Evolutionary conservation across 2,329 filamentous ascomycete species (phyloP).

Genomic region (Xylaria sp.): DNA sequence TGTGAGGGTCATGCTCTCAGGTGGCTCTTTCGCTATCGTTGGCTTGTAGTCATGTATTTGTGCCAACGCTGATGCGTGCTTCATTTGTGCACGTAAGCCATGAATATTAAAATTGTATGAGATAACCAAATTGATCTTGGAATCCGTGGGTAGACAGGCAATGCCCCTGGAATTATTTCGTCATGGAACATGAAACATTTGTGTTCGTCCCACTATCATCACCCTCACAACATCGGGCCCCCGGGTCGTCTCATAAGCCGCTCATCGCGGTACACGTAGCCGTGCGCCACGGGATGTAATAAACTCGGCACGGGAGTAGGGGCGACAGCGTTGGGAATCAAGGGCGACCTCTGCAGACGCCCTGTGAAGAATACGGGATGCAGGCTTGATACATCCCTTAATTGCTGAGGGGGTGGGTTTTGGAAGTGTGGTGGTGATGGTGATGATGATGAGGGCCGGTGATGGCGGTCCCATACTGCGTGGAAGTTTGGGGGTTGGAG

Average conservation of each 20-base stretch:
- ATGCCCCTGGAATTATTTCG: background rate
- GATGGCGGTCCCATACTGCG: constrained; percentile 31
- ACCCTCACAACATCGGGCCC: constrained; percentile 54
- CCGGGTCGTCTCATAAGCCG: constrained; percentile 46
- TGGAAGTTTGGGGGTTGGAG: constrained; percentile 28
- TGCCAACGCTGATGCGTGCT: background rate
- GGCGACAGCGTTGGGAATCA: constrained; percentile 46
- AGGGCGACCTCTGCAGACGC: constrained; percentile 67
- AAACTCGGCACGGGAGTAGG: constrained; percentile 31
- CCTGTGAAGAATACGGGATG: constrained; percentile 84
- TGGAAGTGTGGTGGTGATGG: background rate
- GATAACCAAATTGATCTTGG: background rate
- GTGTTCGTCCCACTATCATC: background rate
- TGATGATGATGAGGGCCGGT: background rate
- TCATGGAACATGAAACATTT: background rate
- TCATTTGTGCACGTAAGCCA: background rate
- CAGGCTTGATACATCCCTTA: constrained; percentile 63
- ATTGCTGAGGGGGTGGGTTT: background rate
- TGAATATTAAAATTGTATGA: background rate
- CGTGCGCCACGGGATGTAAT: constrained; percentile 66
- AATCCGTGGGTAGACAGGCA: too few species aligned
- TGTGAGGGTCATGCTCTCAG: background rate
- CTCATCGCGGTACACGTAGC: constrained; percentile 68
- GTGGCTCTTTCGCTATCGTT: background rate
- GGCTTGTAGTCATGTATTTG: background rate